A percentile compares a stretch with the other conserved stretches of the same genome.
Conservation (phyloP, 1,284 basidiomycete genomes). For the Rhodotorula sp. region DNA sequence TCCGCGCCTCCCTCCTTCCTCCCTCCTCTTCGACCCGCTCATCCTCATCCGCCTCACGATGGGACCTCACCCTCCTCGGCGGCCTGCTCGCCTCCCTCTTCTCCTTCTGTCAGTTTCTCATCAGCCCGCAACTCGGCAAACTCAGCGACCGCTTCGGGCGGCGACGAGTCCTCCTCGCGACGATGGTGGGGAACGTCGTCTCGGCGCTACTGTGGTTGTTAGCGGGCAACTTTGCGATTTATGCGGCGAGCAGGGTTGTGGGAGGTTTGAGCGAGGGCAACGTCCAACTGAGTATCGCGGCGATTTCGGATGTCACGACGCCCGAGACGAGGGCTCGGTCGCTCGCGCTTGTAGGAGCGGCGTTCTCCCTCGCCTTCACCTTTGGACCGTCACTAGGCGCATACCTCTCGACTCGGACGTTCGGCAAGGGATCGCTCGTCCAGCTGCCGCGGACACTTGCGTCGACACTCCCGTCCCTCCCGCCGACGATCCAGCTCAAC, state of each 20-base stretch:
- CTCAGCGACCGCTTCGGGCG: constrained; percentile 75
- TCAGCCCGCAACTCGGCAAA: constrained; percentile 75
- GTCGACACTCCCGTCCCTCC: background rate
- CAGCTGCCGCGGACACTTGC: constrained; percentile 4
- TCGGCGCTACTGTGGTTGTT: constrained; percentile 83
- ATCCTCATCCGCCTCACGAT: constrained; percentile 5
- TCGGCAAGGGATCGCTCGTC: constrained; percentile 40
- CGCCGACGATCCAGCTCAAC: constrained; percentile 63
- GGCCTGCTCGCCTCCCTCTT: constrained; percentile 45
- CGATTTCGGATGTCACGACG: constrained; percentile 81
- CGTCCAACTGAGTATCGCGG: constrained; percentile 61
- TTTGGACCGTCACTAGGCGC: constrained; percentile 62
- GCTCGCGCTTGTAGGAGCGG: constrained; percentile 86
- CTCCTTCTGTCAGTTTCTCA: constrained; percentile 71
- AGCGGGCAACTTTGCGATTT: constrained; percentile 74
- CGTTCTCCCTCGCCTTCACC: constrained; percentile 86
- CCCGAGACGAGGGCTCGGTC: constrained; percentile 61
- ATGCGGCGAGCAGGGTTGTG: constrained; percentile 80
- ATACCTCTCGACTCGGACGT: constrained; percentile 51
- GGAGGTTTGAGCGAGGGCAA: constrained; percentile 58
- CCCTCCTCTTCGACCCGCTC: constrained; percentile 5
- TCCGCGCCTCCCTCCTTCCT: constrained; percentile 31
- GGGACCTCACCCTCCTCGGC: constrained; percentile 43
- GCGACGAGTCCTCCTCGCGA: constrained; percentile 70
- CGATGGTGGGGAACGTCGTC: constrained; percentile 87